Conservation (phyloP, 2,329 filamentous ascomycete species). For the Colletotrichum liaoningense region DNA sequence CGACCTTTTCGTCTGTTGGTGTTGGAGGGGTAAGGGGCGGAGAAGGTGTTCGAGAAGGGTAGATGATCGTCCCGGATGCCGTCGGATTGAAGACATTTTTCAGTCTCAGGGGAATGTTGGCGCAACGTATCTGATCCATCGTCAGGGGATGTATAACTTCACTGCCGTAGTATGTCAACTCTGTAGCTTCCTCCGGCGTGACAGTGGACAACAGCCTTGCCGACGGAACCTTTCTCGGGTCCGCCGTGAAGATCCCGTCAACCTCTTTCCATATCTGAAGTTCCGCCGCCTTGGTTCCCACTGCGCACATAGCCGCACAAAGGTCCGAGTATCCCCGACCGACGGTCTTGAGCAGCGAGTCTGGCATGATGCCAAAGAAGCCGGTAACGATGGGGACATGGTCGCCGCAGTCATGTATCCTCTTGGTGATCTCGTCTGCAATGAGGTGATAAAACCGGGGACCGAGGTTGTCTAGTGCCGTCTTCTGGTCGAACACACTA, state of each 20-base stretch:
- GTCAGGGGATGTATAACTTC: constrained; percentile 99
- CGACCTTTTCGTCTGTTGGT: constrained; percentile 48
- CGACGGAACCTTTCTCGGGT: constrained; percentile 91
- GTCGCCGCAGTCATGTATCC: constrained; percentile 72
- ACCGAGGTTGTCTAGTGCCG: constrained; percentile 69
- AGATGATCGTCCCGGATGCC: constrained; percentile 82
- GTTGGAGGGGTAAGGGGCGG: constrained; percentile 68
- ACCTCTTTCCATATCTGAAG: constrained; percentile 99
- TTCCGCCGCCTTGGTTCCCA: constrained; percentile 85
- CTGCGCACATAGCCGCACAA: constrained; percentile 90
- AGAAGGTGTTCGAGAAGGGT: constrained; percentile 74
- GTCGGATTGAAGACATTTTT: constrained; percentile 91
- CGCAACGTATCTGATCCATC: constrained; percentile 94
- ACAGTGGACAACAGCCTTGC: constrained; percentile 86
- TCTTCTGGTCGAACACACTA: constrained; percentile 80
- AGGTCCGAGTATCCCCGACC: constrained; percentile 97
- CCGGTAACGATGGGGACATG: constrained; percentile 86
- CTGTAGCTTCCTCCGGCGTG: constrained; percentile 93
- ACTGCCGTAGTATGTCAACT: constrained; percentile 92
- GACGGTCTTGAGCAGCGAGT: constrained; percentile 86
- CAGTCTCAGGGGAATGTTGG: constrained; percentile 85
- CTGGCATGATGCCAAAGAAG: constrained; percentile 96
- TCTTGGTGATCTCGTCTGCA: constrained; percentile 69
- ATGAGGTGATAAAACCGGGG: constrained; percentile 77
- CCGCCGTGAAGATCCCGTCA: constrained; percentile 88